phyloP scores from a whole-genome alignment of 345 rosid species.

The Rubroshorea leprosula region DNA sequence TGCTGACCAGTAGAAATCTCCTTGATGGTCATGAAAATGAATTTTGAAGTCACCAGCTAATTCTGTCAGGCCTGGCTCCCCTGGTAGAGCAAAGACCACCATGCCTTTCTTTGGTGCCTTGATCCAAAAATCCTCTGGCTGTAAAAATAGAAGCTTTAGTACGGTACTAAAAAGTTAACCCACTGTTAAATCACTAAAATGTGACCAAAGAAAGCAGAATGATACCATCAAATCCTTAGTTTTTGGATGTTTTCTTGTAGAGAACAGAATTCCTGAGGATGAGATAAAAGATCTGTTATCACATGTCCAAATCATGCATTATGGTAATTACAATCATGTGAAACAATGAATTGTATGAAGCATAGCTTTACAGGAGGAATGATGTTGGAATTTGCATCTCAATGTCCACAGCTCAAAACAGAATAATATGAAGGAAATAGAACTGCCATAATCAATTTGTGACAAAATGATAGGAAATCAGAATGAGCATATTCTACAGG shows the following conservation, averaged over 20 bases:
- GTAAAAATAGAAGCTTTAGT: slow-evolving; percentile 12
- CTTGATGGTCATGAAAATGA: slow-evolving; percentile 83
- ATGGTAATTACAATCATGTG: neutral
- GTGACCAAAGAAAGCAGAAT: slow-evolving; percentile 10
- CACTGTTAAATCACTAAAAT: neutral
- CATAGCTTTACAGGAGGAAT: no score
- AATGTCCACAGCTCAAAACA: no score
- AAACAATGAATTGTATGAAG: slow-evolving; percentile 1
- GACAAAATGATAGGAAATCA: no score
- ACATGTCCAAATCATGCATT: neutral
- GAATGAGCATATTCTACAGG: neutral
- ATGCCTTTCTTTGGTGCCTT: slow-evolving; percentile 86
- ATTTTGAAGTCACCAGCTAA: slow-evolving; percentile 80
- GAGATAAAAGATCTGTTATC: slow-evolving; percentile 15
- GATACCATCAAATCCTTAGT: slow-evolving; percentile 74
- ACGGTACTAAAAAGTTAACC: neutral
- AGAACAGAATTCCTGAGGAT: slow-evolving; percentile 63
- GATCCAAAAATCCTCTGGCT: slow-evolving; percentile 97
- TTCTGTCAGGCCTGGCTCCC: slow-evolving; percentile 88
- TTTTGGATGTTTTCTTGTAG: slow-evolving; percentile 71
- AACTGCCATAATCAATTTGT: no score
- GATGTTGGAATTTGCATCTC: no score
- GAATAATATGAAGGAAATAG: no score
- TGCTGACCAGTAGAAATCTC: slow-evolving; percentile 87
- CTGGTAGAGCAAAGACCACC: slow-evolving; percentile 85